Evolutionary conservation across 2,329 filamentous ascomycete species (phyloP), one percentile per base, ranked within the genome.

Genomic region (Penicillium sp.): DNA sequence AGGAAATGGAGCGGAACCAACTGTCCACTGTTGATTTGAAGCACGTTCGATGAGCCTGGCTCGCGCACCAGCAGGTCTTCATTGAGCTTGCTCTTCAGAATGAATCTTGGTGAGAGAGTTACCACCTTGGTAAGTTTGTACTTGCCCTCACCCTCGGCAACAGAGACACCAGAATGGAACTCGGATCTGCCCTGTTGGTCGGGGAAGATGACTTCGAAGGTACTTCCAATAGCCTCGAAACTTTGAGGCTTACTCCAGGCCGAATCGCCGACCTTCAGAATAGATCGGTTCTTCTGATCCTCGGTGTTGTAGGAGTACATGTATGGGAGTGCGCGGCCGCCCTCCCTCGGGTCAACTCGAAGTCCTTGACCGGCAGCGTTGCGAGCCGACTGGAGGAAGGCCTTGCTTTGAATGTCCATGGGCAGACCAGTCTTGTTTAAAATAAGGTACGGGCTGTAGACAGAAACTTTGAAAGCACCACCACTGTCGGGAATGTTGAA

Each of bases 101-200:
- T 87, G 66, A 96, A 99, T 22, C 94, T 84, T 24, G 95, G 94
- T 0, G 94, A 86, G 36, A 99, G 82, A 0, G 92, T 96, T 24
- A 99, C 89, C 11, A 96, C 88, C 75, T 96, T 97, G 16, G 90
- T 95, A 78, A 99, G 79, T 71, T 96, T 97, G 77, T 97, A 99
- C 73, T 99, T 99, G 64, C 94, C 94, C 65, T 96, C 88, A 10
- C 94, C 94, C 51, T 95, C 88, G 51, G 89, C 85, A 27, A 99
- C 87, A 1, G 87, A 92, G 44, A 99, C 85, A 42, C 94, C 94
- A 6, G 95, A 81, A 64, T 97, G 91, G 64, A 97, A 92, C 70
- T 99, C 94, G 2, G 86, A 86, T 56, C 82, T 78, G 39, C 83
- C 86, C 38, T 81, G 82, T 2, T 81, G 74, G 0, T 91, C 90